These are phyloP conservation scores for Aristolochia contorta DNA, from an alignment of 164 flowering plant genomes.

Conservation along the genomic window DNA sequence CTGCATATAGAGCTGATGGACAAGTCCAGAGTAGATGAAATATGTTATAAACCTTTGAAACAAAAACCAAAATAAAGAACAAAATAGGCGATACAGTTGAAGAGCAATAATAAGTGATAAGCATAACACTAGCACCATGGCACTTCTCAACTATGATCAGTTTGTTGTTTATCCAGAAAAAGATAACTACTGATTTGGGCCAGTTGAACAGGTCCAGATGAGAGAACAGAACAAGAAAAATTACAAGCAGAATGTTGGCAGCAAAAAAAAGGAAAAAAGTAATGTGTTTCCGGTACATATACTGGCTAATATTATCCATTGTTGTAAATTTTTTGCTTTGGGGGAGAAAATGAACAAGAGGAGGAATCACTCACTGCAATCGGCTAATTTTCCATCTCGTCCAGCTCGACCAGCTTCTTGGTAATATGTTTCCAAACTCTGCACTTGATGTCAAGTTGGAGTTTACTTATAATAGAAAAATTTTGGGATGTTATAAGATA, in stretches of 20 bases:
- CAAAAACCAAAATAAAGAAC: not conserved
- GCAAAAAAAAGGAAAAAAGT: too few relatives aligned
- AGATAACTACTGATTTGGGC: not conserved
- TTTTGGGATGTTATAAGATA: not conserved
- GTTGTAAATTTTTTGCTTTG: too few relatives aligned
- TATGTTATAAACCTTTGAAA: slow-evolving; percentile 1
- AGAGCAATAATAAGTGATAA: too few relatives aligned
- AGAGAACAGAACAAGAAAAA: not conserved
- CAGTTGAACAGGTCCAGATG: not conserved
- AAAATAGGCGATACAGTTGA: not conserved
- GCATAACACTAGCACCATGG: too few relatives aligned
- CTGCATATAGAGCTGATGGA: slow-evolving; percentile 64
- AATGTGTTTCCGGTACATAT: too few relatives aligned
- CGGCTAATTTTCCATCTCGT: slow-evolving; percentile 83
- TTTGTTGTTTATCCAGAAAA: too few relatives aligned
- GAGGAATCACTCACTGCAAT: slow-evolving; percentile 51
- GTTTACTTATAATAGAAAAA: not conserved
- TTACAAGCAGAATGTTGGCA: not conserved
- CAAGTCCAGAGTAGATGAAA: not conserved
- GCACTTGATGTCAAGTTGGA: slow-evolving; percentile 1
- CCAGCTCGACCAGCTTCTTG: slow-evolving; percentile 99
- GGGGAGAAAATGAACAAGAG: too few relatives aligned
- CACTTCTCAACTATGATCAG: too few relatives aligned
- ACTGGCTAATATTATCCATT: too few relatives aligned
- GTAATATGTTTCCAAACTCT: slow-evolving; percentile 94